Conservation (phyloP, 345 rosid species). For the Boechera retrofracta region DNA sequence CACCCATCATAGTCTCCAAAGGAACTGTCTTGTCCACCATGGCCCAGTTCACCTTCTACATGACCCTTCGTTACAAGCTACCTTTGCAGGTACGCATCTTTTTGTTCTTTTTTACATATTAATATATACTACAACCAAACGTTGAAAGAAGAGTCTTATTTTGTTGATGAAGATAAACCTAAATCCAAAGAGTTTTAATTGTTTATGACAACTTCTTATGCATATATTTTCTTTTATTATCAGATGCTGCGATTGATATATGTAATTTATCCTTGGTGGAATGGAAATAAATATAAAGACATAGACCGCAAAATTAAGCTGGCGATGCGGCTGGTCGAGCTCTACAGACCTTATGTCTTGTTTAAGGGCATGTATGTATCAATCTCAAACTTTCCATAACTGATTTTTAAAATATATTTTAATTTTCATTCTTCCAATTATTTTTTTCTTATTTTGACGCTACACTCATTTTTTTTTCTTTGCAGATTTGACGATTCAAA, state of each 20-base stretch:
- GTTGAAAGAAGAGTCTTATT: background rate
- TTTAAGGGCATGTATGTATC: conserved; percentile 72
- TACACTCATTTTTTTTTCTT: background rate
- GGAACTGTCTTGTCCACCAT: conserved; percentile 57
- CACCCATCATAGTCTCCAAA: conserved; percentile 63
- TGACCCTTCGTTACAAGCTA: conserved; percentile 66
- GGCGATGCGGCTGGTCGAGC: conserved; percentile 69
- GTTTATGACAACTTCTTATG: conserved; percentile 33
- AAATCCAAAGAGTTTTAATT: no score
- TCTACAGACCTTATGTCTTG: conserved; percentile 83
- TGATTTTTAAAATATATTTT: background rate
- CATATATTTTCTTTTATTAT: background rate
- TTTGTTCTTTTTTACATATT: background rate
- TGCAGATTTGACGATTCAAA: conserved; percentile 73
- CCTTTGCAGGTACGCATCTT: conserved; percentile 56
- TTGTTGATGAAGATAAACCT: background rate
- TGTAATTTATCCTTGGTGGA: conserved; percentile 35
- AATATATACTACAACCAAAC: background rate
- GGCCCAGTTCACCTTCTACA: conserved; percentile 71
- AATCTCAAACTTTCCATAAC: background rate
- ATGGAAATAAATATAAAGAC: conserved; percentile 31
- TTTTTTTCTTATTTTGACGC: background rate
- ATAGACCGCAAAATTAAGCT: conserved; percentile 44
- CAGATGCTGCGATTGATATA: conserved; percentile 32
- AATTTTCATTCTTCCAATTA: background rate